Conservation (phyloP, 176 grass and related monocot genomes). For the Oryza meridionalis region DNA sequence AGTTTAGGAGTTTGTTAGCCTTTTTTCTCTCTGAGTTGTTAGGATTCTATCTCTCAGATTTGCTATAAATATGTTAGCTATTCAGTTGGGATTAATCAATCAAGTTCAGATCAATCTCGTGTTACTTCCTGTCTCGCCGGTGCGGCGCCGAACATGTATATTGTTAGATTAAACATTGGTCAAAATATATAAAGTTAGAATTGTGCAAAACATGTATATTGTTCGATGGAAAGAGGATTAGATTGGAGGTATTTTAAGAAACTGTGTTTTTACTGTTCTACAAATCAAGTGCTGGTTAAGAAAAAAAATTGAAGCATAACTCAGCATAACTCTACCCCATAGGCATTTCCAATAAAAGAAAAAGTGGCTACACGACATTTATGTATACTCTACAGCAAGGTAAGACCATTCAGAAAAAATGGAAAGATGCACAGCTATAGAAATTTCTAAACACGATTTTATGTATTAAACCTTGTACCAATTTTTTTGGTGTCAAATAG, state of each 20-base stretch:
- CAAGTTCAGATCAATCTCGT: no score
- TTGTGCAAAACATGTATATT: neutral
- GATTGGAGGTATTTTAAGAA: neutral
- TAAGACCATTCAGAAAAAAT: neutral
- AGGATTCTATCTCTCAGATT: no score
- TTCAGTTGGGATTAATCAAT: no score
- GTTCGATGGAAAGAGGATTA: neutral
- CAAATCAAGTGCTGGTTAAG: constrained; percentile 26
- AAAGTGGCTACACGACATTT: neutral
- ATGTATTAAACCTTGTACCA: neutral
- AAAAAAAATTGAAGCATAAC: constrained; percentile 17
- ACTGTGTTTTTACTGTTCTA: neutral
- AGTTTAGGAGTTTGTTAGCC: no score
- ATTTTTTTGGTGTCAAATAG: neutral
- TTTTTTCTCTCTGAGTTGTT: no score
- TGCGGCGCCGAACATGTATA: neutral
- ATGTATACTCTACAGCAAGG: neutral
- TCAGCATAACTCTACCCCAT: neutral
- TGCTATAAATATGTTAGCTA: no score
- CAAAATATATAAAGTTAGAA: neutral
- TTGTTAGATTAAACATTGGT: neutral
- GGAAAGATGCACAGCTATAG: neutral
- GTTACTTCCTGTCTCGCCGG: no score
- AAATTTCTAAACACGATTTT: neutral
- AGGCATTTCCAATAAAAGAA: neutral